Evolutionary conservation across 306 rosid species (phyloP).

Genomic region (Gillenia trifoliata): DNA sequence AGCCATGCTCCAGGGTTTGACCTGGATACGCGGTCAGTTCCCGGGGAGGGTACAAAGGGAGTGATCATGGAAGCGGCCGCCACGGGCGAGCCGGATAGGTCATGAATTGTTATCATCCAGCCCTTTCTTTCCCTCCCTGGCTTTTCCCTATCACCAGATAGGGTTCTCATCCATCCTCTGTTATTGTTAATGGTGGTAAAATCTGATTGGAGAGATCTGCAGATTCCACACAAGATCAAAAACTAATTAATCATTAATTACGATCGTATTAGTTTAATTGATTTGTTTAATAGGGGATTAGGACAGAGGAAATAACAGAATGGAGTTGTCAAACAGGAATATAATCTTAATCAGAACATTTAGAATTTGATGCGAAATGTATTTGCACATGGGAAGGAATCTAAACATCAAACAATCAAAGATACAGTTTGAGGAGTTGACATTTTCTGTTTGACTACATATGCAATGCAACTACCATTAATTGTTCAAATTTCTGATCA

Average conservation of each 20-base stretch:
- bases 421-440: conserved; percentile 33
- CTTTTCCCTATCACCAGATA: conserved; percentile 46
- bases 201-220: conserved; percentile 61
- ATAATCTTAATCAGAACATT: conserved; percentile 10
- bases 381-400: conserved; percentile 59
- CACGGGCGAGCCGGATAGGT: conserved; percentile 84
- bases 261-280: neutral
- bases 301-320: neutral
- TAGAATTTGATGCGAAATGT: conserved; percentile 1
- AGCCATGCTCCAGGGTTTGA: conserved; percentile 96
- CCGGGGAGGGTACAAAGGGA: conserved; percentile 87
- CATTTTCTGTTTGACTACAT: conserved; percentile 45
- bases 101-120: conserved; percentile 87
- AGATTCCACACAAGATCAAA: neutral
- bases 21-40: conserved; percentile 74
- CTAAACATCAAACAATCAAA: neutral
- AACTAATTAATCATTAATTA: neutral
- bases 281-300: neutral
- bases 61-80: conserved; percentile 92
- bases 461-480: conserved; percentile 17
- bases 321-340: neutral
- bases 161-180: conserved; percentile 58
- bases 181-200: conserved; percentile 34
- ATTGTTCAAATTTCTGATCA: neutral
- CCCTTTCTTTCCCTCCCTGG: conserved; percentile 83